Evolutionary conservation across 768 basidiomycete species (phyloP).

Genomic region (Suillus cothurnatus): DNA sequence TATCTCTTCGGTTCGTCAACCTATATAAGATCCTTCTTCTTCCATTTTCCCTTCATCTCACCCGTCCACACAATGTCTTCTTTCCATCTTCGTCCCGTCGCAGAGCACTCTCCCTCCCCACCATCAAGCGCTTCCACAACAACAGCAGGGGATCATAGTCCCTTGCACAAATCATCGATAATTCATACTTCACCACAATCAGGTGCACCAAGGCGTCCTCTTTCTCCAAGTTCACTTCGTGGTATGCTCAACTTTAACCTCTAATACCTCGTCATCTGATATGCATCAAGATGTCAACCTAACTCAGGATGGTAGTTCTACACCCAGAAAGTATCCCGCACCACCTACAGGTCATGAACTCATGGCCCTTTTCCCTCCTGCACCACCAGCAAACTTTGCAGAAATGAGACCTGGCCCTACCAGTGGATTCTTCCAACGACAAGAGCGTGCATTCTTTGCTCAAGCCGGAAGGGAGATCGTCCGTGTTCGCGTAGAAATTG

Average conservation of each 20-base stretch:
- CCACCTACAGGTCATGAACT: conserved; percentile 82
- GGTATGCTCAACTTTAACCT: conserved; percentile 38
- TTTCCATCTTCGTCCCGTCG: conserved; percentile 62
- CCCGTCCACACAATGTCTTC: conserved; percentile 27
- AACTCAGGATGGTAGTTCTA: conserved; percentile 49
- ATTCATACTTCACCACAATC: conserved; percentile 36
- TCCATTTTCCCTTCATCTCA: conserved; percentile 14
- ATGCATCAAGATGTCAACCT: conserved; percentile 61
- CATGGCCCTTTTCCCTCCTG: conserved; percentile 82
- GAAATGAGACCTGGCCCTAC: conserved; percentile 67
- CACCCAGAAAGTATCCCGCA: conserved; percentile 64
- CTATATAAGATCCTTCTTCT: conserved; percentile 23
- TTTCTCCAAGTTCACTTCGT: conserved; percentile 65
- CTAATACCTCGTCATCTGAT: conserved; percentile 17
- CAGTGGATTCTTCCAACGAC: conserved; percentile 69
- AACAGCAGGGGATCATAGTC: conserved; percentile 47
- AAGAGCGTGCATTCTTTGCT: conserved; percentile 82
- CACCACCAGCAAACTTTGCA: conserved; percentile 57
- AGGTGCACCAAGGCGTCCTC: conserved; percentile 48
- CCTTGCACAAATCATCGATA: conserved; percentile 27
- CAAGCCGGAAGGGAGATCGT: conserved; percentile 79
- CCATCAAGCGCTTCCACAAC: conserved; percentile 54
- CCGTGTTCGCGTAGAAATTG: conserved; percentile 71
- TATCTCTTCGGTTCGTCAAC: conserved; percentile 14
- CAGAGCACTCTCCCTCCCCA: conserved; percentile 49